Evolutionary conservation across 2,329 filamentous ascomycete species (phyloP).

Genomic region (Monilinia polystroma): DNA sequence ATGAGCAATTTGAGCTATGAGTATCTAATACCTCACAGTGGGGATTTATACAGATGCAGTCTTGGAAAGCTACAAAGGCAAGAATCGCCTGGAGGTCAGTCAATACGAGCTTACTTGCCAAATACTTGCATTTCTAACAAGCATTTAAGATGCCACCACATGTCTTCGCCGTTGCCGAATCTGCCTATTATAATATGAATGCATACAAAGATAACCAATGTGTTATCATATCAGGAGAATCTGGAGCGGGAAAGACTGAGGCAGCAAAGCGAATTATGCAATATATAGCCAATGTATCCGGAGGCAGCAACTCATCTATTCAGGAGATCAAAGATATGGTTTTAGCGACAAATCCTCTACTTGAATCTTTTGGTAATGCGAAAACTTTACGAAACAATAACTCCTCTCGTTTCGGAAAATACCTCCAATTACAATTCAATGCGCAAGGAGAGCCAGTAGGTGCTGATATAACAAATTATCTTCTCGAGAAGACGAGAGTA

Average conservation of each 20-base stretch:
- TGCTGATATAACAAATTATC: constrained; percentile 96
- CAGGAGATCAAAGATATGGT: constrained; percentile 99
- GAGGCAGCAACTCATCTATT: constrained; percentile 69
- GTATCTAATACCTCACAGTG: constrained; percentile 53
- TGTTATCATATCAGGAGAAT: constrained; percentile 98
- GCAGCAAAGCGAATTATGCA: constrained; percentile 99
- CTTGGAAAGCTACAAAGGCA: constrained; percentile 89
- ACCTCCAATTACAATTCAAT: constrained; percentile 97
- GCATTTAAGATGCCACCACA: constrained; percentile 70
- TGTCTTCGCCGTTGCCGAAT: constrained; percentile 96
- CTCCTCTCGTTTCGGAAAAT: constrained; percentile 97
- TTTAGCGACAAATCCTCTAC: constrained; percentile 91
- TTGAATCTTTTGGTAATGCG: constrained; percentile 97
- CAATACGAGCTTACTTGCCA: not conserved
- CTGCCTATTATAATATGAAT: constrained; percentile 99
- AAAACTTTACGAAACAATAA: constrained; percentile 99
- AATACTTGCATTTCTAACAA: constrained; percentile 21
- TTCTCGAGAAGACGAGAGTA: constrained; percentile 92
- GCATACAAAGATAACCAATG: constrained; percentile 99
- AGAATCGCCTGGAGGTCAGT: constrained; percentile 83
- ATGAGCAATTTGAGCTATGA: not conserved
- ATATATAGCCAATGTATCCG: constrained; percentile 97
- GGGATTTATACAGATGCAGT: constrained; percentile 97
- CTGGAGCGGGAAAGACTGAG: constrained; percentile 96
- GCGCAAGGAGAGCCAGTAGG: constrained; percentile 85